phyloP scores from a whole-genome alignment of 331 rosid species.

The Rhamnella rubrinervis region DNA sequence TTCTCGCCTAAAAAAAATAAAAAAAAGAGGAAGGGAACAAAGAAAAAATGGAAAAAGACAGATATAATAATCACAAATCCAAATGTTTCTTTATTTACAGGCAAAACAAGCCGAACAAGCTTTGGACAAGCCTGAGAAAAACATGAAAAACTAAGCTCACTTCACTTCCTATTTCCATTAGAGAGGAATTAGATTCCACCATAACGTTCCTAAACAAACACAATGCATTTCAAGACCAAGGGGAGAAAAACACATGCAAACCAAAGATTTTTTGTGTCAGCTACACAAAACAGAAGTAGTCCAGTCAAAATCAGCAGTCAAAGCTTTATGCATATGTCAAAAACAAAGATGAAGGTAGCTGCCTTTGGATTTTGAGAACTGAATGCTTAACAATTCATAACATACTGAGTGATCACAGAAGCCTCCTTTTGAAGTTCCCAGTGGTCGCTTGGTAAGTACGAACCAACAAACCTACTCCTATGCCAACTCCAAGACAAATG shows the following conservation, averaged over 20 bases:
- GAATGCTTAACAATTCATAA: neutral
- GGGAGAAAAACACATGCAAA: constrained; percentile 17
- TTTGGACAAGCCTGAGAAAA: constrained; percentile 4
- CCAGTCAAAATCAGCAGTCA: constrained; percentile 23
- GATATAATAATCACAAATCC: neutral
- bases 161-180: constrained; percentile 3
- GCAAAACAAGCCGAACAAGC: constrained; percentile 21
- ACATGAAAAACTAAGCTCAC: neutral
- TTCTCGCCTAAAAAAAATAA: no score
- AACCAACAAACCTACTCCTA: constrained; percentile 73
- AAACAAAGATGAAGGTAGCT: constrained; percentile 16
- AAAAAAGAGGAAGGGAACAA: no score
- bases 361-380: constrained; percentile 11
- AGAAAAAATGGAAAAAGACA: no score
- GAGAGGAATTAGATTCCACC: constrained; percentile 10
- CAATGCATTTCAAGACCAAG: constrained; percentile 16
- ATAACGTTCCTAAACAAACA: constrained; percentile 20
- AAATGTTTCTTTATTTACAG: constrained; percentile 28
- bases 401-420: constrained; percentile 28
- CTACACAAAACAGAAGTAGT: constrained; percentile 23
- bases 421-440: constrained; percentile 60
- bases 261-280: constrained; percentile 5
- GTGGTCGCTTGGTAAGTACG: constrained; percentile 77
- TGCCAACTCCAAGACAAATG: constrained; percentile 78
- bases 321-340: constrained; percentile 7